A percentile compares a stretch with the other conserved stretches of the same genome.
These are phyloP conservation scores for Raphanus hybrid DNA, from an alignment of 441 rosid genomes.

Conservation along the genomic window DNA sequence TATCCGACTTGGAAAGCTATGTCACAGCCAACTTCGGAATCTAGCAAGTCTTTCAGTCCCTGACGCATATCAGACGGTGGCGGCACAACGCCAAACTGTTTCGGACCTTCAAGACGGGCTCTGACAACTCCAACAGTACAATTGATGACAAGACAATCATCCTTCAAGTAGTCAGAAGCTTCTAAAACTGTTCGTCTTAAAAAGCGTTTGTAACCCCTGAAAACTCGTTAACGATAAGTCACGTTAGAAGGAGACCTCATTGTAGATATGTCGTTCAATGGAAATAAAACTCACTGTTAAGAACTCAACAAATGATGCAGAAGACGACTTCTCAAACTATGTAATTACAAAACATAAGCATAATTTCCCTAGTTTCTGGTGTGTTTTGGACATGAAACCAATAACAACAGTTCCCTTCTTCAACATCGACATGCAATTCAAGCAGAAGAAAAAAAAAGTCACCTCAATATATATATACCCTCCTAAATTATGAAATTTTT, in stretches of 20 bases:
- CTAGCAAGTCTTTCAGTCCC: constrained; percentile 69
- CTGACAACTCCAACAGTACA: constrained; percentile 89
- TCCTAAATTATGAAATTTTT: too few species aligned
- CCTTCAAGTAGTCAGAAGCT: constrained; percentile 55
- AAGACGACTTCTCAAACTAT: too few species aligned
- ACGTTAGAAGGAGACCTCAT: not conserved
- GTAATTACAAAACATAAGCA: too few species aligned
- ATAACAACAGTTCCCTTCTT: too few species aligned
- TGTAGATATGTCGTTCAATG: not conserved
- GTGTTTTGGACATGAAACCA: too few species aligned
- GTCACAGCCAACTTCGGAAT: constrained; percentile 77
- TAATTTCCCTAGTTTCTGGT: too few species aligned
- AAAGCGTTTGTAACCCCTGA: constrained; percentile 64
- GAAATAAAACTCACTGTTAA: not conserved
- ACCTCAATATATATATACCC: too few species aligned
- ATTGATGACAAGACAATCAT: constrained; percentile 51
- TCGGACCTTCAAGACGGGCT: constrained; percentile 76
- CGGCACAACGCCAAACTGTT: constrained; percentile 57
- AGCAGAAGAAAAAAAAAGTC: too few species aligned
- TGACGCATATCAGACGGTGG: constrained; percentile 80
- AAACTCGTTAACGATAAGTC: not conserved
- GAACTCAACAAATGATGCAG: too few species aligned
- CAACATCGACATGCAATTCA: too few species aligned
- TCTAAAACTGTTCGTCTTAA: constrained; percentile 63
- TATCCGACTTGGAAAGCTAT: constrained; percentile 72